Evolutionary conservation across 345 rosid genomes (phyloP), one percentile per base, ranked within the genome.

Genomic region (Viola odorata): DNA sequence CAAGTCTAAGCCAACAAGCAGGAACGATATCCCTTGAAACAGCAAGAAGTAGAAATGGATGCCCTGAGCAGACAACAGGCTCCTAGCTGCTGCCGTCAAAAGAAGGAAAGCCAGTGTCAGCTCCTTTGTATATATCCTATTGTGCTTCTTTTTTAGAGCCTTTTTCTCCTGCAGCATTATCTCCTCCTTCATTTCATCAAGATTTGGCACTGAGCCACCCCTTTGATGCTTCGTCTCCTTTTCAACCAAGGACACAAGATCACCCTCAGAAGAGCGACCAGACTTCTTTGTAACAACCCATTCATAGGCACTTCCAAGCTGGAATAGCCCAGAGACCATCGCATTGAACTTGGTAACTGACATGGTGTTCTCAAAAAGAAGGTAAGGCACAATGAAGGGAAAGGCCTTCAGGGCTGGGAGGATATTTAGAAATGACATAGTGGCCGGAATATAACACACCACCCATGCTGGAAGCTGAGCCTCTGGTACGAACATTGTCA

Each of bases 211-310:
- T 9, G 96, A 91, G 52, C 58, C 57, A 0, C 74, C 85, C 41
- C 84, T 76, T 12, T 72, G 85, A 64, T 83, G 85, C 54, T 73
- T 79, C 3, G 70, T 61, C 64, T 81, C 89, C 64, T 86, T 88
- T 48, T 81, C 83, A 6, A 72, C 72, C 69, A 91, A 72, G 11
- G 82, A 73, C 6, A 79, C 81, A 12, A 91, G 90, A 70, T 88
- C 98, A 8, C 98, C 98, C 69, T 91, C 96, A 0, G 98, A 88
- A 5, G 98, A 88, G 0, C 98, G 80, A n/a, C 98, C 98, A 0
- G 96, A 91, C 78, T 91, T 91, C 73, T 91, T 91, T 0, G 98
- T 91, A 38, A 91, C 96, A 13, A 91, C 96, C 98, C 98, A 91
- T 55, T 91, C 98, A 37, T 88, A 88, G 4, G 98, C 96, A 69